Conservation (phyloP, 2,329 filamentous ascomycete species). For the Ceratocystis papillata region DNA sequence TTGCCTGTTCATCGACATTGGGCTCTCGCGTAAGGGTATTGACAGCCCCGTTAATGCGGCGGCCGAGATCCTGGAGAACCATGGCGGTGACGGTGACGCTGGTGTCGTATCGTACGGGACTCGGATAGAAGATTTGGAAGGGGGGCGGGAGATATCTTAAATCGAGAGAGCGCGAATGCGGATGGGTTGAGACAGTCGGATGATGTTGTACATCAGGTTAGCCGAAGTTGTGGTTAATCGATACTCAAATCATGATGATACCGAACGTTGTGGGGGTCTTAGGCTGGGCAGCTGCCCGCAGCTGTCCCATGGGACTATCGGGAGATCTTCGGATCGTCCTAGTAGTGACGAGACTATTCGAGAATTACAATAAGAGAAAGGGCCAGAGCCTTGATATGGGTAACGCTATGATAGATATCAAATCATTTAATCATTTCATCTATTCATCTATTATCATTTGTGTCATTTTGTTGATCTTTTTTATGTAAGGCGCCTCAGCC, state of each 20-base stretch:
- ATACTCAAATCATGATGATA: background rate
- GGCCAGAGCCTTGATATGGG: background rate
- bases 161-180: background rate
- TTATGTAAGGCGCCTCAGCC: no score
- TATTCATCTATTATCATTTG: no score
- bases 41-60: constrained; percentile 95
- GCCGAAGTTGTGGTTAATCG: background rate
- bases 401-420: no score
- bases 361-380: background rate
- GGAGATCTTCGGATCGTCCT: background rate
- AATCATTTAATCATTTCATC: no score
- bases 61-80: constrained; percentile 98
- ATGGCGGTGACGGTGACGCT: constrained; percentile 39
- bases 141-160: background rate
- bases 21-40: constrained; percentile 82
- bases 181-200: background rate
- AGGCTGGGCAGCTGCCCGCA: background rate
- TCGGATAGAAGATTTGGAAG: no score
- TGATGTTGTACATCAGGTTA: no score
- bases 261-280: background rate
- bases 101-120: no score
- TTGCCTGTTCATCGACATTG: constrained; percentile 91
- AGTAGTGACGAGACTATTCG: background rate
- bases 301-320: background rate
- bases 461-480: no score